Evolutionary conservation across 2,329 filamentous ascomycete genomes (phyloP).

Genomic region (Aspergillus jensenii): DNA sequence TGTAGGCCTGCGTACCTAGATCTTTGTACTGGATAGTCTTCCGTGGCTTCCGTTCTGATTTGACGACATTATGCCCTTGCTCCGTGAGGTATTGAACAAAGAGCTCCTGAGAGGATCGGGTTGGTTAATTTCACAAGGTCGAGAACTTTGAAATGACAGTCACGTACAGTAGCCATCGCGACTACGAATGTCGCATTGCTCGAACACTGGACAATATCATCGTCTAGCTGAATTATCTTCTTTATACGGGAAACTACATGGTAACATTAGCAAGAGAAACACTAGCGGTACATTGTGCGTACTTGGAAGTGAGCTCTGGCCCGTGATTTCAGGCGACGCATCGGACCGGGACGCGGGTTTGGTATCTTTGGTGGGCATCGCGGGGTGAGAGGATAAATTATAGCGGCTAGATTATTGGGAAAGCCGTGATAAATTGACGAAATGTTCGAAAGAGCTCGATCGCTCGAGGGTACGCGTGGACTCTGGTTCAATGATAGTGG

Average conservation of each 20-base stretch:
- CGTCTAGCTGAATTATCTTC: conserved; percentile 87
- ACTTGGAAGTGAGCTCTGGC: conserved; percentile 83
- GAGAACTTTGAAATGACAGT: not conserved
- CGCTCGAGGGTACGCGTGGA: not conserved
- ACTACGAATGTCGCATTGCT: conserved; percentile 95
- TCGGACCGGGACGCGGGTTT: conserved; percentile 66
- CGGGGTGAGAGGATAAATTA: not conserved
- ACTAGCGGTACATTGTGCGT: conserved; percentile 39
- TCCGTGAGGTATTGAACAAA: conserved; percentile 90
- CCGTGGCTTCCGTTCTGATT: conserved; percentile 85
- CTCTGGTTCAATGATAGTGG: not conserved
- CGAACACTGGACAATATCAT: conserved; percentile 81
- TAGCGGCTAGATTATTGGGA: not conserved
- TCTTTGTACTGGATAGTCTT: conserved; percentile 96
- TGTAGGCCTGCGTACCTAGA: conserved; percentile 56
- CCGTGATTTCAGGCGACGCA: conserved; percentile 74
- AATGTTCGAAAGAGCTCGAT: not conserved
- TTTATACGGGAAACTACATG: conserved; percentile 80
- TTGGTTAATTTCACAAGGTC: not conserved
- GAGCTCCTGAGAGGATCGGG: conserved; percentile 65
- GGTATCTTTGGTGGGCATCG: conserved; percentile 83
- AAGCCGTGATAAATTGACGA: not conserved
- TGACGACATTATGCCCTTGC: conserved; percentile 83
- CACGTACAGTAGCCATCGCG: conserved; percentile 75
- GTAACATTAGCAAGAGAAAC: not conserved